phyloP scores from a whole-genome alignment of 2,329 filamentous ascomycete species.

The Cladosporium sp. region DNA sequence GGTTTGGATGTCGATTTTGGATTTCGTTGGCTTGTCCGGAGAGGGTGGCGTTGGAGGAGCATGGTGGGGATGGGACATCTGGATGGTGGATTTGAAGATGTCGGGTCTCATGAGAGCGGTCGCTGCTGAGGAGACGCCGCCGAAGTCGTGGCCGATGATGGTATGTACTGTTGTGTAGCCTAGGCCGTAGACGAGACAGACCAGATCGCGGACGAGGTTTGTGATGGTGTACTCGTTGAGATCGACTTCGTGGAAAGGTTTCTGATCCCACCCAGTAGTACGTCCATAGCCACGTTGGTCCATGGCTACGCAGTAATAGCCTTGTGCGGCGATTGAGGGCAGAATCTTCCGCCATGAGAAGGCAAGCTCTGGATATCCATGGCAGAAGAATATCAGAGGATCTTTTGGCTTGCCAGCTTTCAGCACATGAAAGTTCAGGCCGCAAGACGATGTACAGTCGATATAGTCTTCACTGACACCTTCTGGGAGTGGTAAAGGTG shows the following conservation, averaged over 20 bases:
- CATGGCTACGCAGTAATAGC: conserved; percentile 67
- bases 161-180: conserved; percentile 61
- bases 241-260: conserved; percentile 55
- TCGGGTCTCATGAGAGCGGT: conserved; percentile 65
- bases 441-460: conserved; percentile 54
- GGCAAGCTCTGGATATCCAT: conserved; percentile 69
- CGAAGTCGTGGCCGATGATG: conserved; percentile 69
- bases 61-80: conserved; percentile 68
- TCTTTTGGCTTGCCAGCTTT: conserved; percentile 53
- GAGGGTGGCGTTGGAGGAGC: conserved; percentile 54
- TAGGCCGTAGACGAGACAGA: conserved; percentile 62
- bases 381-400: conserved; percentile 63
- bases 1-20: conserved; percentile 53
- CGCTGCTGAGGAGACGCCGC: conserved; percentile 61
- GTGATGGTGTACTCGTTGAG: conserved; percentile 60
- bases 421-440: conserved; percentile 64
- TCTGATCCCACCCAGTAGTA: conserved; percentile 62
- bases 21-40: conserved; percentile 43
- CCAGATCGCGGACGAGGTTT: conserved; percentile 62
- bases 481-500: conserved; percentile 56
- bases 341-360: conserved; percentile 70
- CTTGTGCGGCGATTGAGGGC: conserved; percentile 57
- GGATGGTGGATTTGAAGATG: conserved; percentile 62
- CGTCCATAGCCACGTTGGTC: conserved; percentile 70
- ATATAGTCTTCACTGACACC: conserved; percentile 60